Evolutionary conservation across 257 asterid genomes (phyloP), one percentile per base, ranked within the genome.

Genomic region (Phtheirospermum japonicum): DNA sequence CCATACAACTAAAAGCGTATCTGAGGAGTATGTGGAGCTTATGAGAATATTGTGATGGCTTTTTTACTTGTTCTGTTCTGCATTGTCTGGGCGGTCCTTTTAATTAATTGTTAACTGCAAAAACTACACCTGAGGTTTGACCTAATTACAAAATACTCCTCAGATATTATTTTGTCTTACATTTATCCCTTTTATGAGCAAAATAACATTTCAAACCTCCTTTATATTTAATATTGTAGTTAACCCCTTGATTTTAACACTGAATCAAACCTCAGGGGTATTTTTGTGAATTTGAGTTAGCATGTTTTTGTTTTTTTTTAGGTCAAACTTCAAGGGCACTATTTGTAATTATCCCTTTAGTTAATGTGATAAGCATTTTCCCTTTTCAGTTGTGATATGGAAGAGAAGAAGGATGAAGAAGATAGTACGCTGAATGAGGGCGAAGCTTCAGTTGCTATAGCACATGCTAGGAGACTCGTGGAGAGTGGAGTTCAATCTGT

Each of bases 351-450:
- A 46, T 46, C 26, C 54, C 39, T 16, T 57, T 23, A 36, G 31
- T 16, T 64, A 48, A 67, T 33, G 23, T 52, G 0, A 33, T 45
- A 14, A 65, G 31, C 17, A 12, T 63, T 55, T 9, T 67, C 13
- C 13, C 55, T 51, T 51, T 42, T 7, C 86, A 92, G 98, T 42
- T 92, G 97, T 80, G 98, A 88, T 73, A 86, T 92, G 95, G 98
- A 92, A 68, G 99, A 92, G 81, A 92, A 86, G 84, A 92, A 89
- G 77, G 96, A 92, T 67, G 96, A 89, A 80, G 96, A 86, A 82
- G 94, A 87, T 65, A 92, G 97, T 75, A 84, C 96, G 28, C 55
- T 92, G 71, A 92, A 89, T 57, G 96, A 89, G 77, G 99, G 99
- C 42, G 99, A 92, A 75, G 97, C 96, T 65, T 82, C 79, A 62